These are phyloP conservation scores for Pinus taeda DNA, from an alignment of 75 land plant genomes.

Conservation along the genomic window DNA sequence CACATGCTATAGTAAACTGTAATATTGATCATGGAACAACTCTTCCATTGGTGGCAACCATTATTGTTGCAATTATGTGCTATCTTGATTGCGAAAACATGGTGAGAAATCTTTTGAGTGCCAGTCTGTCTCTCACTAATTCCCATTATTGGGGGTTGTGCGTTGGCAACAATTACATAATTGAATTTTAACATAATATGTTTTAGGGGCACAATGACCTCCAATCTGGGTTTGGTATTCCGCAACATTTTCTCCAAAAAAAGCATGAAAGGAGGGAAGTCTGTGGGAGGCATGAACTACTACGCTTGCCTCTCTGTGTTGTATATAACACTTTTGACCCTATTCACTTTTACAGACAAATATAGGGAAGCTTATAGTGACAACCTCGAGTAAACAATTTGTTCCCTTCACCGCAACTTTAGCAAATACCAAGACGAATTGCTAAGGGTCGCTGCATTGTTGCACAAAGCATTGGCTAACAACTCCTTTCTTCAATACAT, in stretches of 20 bases:
- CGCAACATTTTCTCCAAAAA: conserved; percentile 86
- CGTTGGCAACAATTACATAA: conserved; percentile 66
- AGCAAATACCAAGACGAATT: too few relatives aligned
- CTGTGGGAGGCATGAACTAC: conserved; percentile 87
- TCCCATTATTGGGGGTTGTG: conserved; percentile 75
- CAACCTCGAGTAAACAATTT: too few relatives aligned
- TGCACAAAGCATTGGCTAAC: too few relatives aligned
- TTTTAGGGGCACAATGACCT: conserved; percentile 89
- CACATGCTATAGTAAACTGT: conserved; percentile 48
- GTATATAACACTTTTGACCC: conserved; percentile 62
- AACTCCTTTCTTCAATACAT: too few relatives aligned
- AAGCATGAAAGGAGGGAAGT: conserved; percentile 76
- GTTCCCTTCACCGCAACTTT: too few relatives aligned
- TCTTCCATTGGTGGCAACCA: conserved; percentile 36
- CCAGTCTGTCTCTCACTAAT: conserved; percentile 63
- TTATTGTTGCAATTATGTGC: conserved; percentile 43
- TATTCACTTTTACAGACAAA: conserved; percentile 48
- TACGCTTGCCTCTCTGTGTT: conserved; percentile 77
- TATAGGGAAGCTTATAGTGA: too few relatives aligned
- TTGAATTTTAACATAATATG: conserved; percentile 81
- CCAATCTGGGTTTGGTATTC: conserved; percentile 80
- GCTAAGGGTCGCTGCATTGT: too few relatives aligned
- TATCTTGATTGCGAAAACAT: conserved; percentile 30
- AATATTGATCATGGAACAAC: conserved; percentile 29
- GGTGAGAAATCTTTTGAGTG: conserved; percentile 44